Evolutionary conservation across 2,329 filamentous ascomycete genomes (phyloP).

Genomic region (Cordyceps militaris): DNA sequence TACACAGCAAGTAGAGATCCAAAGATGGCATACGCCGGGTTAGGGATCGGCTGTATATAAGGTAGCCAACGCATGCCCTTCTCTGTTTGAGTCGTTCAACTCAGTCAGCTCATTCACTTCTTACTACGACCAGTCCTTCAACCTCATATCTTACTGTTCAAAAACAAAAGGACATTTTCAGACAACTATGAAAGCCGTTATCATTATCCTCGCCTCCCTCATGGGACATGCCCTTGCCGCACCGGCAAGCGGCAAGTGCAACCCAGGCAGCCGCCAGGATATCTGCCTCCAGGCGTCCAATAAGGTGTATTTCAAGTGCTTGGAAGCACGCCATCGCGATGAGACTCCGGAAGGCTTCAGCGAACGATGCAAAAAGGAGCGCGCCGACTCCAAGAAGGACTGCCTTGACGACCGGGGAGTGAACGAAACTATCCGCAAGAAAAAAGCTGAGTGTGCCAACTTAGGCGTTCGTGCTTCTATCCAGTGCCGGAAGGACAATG

Average conservation of each 20-base stretch:
- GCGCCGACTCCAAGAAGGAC: not conserved
- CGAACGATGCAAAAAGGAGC: not conserved
- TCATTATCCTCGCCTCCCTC: not conserved
- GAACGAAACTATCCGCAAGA: not conserved
- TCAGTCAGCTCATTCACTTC: not conserved
- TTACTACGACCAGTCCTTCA: not conserved
- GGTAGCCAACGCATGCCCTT: not conserved
- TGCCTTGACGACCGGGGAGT: not conserved
- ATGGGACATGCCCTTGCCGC: not conserved
- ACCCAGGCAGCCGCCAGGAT: not conserved
- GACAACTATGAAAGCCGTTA: not conserved
- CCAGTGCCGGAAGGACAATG: not conserved
- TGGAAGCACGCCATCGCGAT: not conserved
- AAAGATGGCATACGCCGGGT: not conserved
- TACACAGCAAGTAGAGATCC: not conserved
- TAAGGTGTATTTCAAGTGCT: not conserved
- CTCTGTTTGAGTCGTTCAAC: not conserved
- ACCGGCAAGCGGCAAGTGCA: not conserved
- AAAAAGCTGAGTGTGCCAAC: not conserved
- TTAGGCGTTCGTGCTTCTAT: not conserved
- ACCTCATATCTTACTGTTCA: not conserved
- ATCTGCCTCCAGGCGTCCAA: not conserved
- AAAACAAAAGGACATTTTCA: not conserved
- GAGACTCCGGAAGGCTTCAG: not conserved
- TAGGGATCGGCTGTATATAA: not conserved